These are phyloP conservation scores for Pyrenopolyporus hunteri DNA, from an alignment of 495 filamentous ascomycete genomes.

Conservation along the genomic window DNA sequence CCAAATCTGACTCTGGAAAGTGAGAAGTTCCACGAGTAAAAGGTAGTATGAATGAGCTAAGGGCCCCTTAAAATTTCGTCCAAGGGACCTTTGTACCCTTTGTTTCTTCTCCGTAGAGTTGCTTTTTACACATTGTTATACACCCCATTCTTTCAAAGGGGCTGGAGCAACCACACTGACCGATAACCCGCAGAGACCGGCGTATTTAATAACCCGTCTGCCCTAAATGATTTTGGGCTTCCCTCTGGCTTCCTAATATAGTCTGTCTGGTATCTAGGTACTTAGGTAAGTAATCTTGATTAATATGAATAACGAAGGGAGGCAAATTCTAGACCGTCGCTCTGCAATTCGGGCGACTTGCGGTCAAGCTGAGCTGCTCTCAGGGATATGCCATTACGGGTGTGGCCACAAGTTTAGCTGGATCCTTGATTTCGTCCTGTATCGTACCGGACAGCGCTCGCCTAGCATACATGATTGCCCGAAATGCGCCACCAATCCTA, in stretches of 20 bases:
- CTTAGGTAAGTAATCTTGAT: background rate
- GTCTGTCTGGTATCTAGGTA: no score
- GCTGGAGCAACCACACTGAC: background rate
- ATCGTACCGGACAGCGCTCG: constrained; percentile 1
- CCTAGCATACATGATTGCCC: constrained; percentile 3
- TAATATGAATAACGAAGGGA: background rate
- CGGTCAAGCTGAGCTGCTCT: constrained; percentile 11
- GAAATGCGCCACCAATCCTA: background rate
- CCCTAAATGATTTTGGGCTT: background rate
- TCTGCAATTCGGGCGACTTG: constrained; percentile 5
- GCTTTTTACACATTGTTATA: no score
- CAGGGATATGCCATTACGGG: constrained; percentile 4
- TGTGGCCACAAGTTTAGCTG: constrained; percentile 14
- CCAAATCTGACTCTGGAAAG: no score
- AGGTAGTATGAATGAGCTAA: background rate
- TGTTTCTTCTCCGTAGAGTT: background rate
- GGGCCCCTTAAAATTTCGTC: background rate
- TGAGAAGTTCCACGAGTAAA: no score
- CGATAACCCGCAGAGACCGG: background rate
- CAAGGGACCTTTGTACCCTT: background rate
- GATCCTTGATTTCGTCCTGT: constrained; percentile 9
- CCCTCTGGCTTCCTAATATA: background rate
- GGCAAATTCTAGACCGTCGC: background rate
- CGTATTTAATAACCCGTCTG: background rate
- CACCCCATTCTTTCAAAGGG: background rate